Base-by-base conservation (phyloP, 2,329 filamentous ascomycete genomes). In the Cercospora janseana region DNA sequence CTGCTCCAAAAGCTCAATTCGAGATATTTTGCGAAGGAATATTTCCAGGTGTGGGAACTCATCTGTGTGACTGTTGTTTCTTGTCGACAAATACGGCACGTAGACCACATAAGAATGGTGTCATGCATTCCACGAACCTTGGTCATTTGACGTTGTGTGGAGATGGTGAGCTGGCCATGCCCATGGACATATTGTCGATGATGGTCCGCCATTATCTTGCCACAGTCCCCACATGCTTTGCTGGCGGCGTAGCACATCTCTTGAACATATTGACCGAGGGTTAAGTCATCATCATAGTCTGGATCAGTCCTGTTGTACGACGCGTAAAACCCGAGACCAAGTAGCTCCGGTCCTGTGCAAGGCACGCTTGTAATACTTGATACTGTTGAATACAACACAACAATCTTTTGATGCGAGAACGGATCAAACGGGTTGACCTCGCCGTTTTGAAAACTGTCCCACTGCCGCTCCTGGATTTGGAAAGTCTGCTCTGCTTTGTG, bases 11-110 rank as follows among this genome's bases (percentile, higher is more conserved):
- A 97, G 2, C 91, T 90, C 13, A 98, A 76, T 70, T 98, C 93
- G n/a, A 98, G 77, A 63, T 97, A 98, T 69, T 98, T 98, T 8
- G 89, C 93, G 64, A 98, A 95, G 0, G 93, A 98, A 68, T 98
- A 98, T 67, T 94, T 96, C 87, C 90, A 98, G 0, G 91, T 94
- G 62, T 83, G 90, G 49, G 90, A 84, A 1, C 92, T 96, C 89
- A 98, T 96, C 24, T 86, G 84, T 59, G 88, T 87, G 40, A 91
- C 84, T 29, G 89, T 87, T 0, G 92, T 95, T 66, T 97, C 91
- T 59, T 88, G 88, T 45, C 88, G 85, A 69, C 94, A 98, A 23
- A 88, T 78, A 62, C 95, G 93, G 74, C 93, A 98, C 61, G 86
- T 89, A 59, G 89, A 97, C 94, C 94, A 98, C 89, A 98, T 96